Evolutionary conservation across 139 green algal species (phyloP).

Genomic region (Chlamydomonas sp.): DNA sequence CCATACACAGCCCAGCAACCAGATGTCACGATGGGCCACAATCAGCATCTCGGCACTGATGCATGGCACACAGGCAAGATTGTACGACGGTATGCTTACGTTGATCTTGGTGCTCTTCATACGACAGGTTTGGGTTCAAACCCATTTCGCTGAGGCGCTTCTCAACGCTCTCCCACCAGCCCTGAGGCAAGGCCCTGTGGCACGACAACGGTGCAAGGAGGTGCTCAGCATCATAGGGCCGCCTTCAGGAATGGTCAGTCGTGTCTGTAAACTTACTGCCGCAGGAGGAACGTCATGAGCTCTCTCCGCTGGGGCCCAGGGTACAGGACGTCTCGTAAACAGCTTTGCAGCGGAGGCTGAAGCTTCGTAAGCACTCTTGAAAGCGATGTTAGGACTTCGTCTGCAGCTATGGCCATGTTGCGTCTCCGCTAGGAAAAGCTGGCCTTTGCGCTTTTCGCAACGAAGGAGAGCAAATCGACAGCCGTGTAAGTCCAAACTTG

Average conservation of each 20-base stretch:
- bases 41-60: too few species aligned
- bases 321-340: not conserved
- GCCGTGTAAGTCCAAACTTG: too few species aligned
- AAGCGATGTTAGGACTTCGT: not conserved
- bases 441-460: too few species aligned
- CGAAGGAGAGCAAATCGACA: too few species aligned
- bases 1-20: too few species aligned
- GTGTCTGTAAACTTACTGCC: conserved; percentile 7
- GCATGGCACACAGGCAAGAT: too few species aligned
- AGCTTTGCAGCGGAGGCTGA: not conserved
- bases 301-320: not conserved
- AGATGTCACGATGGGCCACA: too few species aligned
- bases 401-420: not conserved
- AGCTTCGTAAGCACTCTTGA: not conserved
- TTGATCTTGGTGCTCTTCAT: too few species aligned
- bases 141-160: not conserved
- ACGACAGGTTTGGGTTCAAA: too few species aligned
- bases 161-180: not conserved
- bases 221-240: not conserved
- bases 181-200: not conserved
- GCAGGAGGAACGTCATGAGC: conserved; percentile 6
- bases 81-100: too few species aligned
- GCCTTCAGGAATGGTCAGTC: not conserved
- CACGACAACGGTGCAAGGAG: not conserved
- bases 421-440: too few species aligned